Evolutionary conservation across 2,329 filamentous ascomycete genomes (phyloP), one percentile per base, ranked within the genome.

Genomic region (Aaosphaeria arxii): DNA sequence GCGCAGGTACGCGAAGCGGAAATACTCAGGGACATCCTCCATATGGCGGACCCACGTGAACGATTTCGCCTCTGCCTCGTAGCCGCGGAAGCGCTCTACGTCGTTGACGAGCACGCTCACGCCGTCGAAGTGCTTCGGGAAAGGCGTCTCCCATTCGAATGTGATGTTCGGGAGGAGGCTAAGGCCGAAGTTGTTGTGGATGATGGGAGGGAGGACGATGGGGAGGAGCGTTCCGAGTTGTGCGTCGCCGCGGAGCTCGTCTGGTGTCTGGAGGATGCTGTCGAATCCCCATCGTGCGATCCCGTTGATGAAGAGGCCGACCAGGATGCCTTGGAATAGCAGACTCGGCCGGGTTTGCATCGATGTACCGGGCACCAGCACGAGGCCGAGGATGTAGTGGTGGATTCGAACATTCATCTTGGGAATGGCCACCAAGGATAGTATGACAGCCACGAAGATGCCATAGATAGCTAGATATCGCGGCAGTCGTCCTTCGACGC

Each of bases 281-380:
- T 90, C 91, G 67, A 95, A 99, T 0, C 91, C 91, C 94, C 94
- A 97, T 40, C 92, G 82, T 4, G 91, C 92, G 50, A 95, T 84
- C 45, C 94, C 92, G 66, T 96, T 96, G 72, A 96, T 86, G 69
- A 96, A 97, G 0, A 97, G 79, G 0, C 94, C 94, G 6, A 97
- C 75, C 0, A 99, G 77, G 1, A 99, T 76, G 7, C 94, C 94
- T 69, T 97, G 92, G 63, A 94, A 97, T 2, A 96, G 70, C 6
- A 97, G 76, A 0, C 86, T 86, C 0, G 89, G 88, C 0, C 94
- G 83, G 5, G 89, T 97, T 57, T 96, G 91, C 69, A 97, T 84
- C 45, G 84, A 85, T 0, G 94, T 97, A 0, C 91, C 94, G 0
- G 91, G 90, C 5, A 97, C 80, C 1, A 99, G 80, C 0, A 97